Evolutionary conservation across 106 monocot species (phyloP).

Genomic region (Acorus calamus): DNA sequence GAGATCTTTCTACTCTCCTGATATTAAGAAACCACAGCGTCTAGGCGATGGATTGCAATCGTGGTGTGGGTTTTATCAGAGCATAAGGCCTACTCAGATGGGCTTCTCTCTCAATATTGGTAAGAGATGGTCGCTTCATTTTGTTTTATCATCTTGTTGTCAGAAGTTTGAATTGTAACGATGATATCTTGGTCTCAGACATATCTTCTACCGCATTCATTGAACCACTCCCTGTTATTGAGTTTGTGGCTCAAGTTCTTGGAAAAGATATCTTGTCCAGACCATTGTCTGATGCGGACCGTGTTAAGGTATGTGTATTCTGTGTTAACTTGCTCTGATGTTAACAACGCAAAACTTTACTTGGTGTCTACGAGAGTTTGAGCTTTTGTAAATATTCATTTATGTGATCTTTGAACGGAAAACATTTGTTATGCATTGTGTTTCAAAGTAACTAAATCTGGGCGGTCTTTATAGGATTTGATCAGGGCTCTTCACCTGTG

Average conservation of each 20-base stretch:
- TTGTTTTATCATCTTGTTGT: background rate
- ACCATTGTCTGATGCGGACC: constrained; percentile 77
- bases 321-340: too few species aligned
- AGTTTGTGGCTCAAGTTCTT: constrained; percentile 73
- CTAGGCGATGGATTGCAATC: constrained; percentile 84
- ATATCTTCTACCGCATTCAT: constrained; percentile 93
- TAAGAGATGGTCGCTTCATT: constrained; percentile 4
- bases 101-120: constrained; percentile 90
- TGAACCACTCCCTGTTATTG: constrained; percentile 86
- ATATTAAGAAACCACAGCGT: constrained; percentile 67
- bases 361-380: too few species aligned
- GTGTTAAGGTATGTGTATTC: constrained; percentile 49
- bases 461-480: too few species aligned
- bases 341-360: too few species aligned
- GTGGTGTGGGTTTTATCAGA: constrained; percentile 93
- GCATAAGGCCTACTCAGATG: constrained; percentile 91
- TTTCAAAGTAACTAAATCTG: too few species aligned
- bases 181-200: constrained; percentile 21
- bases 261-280: constrained; percentile 61
- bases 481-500: too few species aligned
- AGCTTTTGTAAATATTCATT: too few species aligned
- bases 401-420: too few species aligned
- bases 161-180: background rate
- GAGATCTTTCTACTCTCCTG: constrained; percentile 77
- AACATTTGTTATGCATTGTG: too few species aligned